Evolutionary conservation across 441 rosid species (phyloP), one percentile per base, ranked within the genome.

Genomic region (Adansonia madagascariensis): DNA sequence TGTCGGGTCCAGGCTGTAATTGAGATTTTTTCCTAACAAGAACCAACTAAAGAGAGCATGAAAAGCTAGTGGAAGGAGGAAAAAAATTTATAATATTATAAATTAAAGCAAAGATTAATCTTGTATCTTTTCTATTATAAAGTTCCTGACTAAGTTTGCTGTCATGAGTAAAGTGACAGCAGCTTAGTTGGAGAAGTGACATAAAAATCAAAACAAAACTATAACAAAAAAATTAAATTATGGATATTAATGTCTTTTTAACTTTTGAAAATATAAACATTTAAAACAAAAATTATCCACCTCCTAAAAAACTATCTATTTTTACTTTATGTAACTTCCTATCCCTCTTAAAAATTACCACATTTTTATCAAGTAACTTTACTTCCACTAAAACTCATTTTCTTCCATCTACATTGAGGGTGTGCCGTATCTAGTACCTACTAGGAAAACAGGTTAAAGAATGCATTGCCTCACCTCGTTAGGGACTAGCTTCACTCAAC

Each of bases 1-100:
- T 69, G 44, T 24, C 22, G 22, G 1, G 73, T 69, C 73, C 43
- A 35, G 63, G 31, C 63, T 35, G 75, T 17, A 53, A 71, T 53
- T 31, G 17, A 35, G 63, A 17, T 52, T 71, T 47, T 71, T 71
- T 43, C 75, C 24, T n/a, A 71, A 39, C 59, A 50, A 50, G 61
- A 52, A 70, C 74, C 73, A 69, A 71, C 11, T 43, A 31, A n/a
- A 53, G n/a, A 31, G 17, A 52, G 60, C 74, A 70, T 24, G 61
- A 53, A 71, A 71, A 71, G 46, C 62, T 71, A 35, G 24, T n/a
- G 75, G 62, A 53, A 27, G n/a, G 12, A 5, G 62, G 27, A 9
- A 71, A 71, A 52, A 52, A 27, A 22, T 52, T 11, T 22, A 68
- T 12, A 47, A 44, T 35, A 18, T 66, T 44, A 43, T 44, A 18